Evolutionary conservation across 768 basidiomycete genomes (phyloP).

Genomic region (Suillus variegatus): DNA sequence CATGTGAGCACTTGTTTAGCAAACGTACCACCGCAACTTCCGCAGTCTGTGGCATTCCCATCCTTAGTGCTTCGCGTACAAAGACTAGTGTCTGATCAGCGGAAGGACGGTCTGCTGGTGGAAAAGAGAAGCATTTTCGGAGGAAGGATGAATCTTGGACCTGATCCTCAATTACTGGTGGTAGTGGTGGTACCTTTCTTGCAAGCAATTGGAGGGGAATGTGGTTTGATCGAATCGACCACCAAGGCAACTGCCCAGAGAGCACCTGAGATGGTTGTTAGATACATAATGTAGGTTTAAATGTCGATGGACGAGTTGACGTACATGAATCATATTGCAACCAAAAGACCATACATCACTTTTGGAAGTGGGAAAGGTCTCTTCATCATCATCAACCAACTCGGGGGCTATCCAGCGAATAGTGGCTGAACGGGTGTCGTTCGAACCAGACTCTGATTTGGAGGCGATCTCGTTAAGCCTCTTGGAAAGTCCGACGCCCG

Average conservation of each 20-base stretch:
- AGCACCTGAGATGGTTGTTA: neutral
- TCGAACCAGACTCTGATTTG: neutral
- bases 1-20: neutral
- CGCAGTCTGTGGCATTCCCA: neutral
- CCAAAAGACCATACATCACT: constrained; percentile 3
- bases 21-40: neutral
- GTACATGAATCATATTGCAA: constrained; percentile 6
- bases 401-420: constrained; percentile 6
- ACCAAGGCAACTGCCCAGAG: constrained; percentile 10
- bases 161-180: neutral
- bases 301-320: neutral
- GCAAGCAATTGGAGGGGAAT: neutral
- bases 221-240: neutral
- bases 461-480: constrained; percentile 16
- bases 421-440: constrained; percentile 13
- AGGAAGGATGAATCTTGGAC: neutral
- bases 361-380: neutral
- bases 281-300: neutral
- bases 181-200: neutral
- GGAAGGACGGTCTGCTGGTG: neutral
- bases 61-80: neutral
- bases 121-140: neutral
- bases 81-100: neutral
- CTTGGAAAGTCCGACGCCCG: constrained; percentile 47
- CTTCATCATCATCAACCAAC: neutral